phyloP scores from a whole-genome alignment of 768 basidiomycete species.

The Serpula lacrymans region DNA sequence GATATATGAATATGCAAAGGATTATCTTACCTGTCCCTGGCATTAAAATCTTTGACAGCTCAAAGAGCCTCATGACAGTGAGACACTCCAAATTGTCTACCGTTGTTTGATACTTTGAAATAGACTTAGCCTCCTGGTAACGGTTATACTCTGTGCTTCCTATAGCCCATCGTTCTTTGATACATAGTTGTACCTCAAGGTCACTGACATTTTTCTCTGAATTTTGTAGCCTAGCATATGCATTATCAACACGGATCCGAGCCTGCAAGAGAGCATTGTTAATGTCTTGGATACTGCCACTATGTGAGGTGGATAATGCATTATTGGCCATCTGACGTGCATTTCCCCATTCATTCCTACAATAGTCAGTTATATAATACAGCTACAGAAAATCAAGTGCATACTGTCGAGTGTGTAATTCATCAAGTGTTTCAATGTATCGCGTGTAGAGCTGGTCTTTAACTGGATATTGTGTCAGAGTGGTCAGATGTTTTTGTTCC shows the following conservation, averaged over 20 bases:
- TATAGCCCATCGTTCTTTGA: too few relatives aligned
- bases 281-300: too few relatives aligned
- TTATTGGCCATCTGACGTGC: neutral
- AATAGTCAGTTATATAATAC: neutral
- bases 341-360: neutral
- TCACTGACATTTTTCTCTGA: too few relatives aligned
- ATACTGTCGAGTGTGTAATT: neutral
- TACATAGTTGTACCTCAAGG: too few relatives aligned
- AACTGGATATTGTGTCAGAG: neutral
- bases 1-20: too few relatives aligned
- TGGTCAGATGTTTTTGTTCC: neutral
- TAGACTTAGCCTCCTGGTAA: too few relatives aligned
- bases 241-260: too few relatives aligned
- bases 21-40: constrained; percentile 26
- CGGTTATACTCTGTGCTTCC: too few relatives aligned
- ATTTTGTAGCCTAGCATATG: too few relatives aligned
- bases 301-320: too few relatives aligned
- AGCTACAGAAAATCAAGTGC: neutral
- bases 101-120: constrained; percentile 24
- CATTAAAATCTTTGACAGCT: constrained; percentile 35
- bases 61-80: constrained; percentile 33
- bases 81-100: constrained; percentile 32
- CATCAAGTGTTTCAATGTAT: constrained; percentile 3
- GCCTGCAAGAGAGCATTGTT: too few relatives aligned
- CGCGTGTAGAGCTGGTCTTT: constrained; percentile 1